These are phyloP conservation scores for Panaeolus cyanescens DNA, from an alignment of 768 basidiomycete genomes.

Conservation along the genomic window DNA sequence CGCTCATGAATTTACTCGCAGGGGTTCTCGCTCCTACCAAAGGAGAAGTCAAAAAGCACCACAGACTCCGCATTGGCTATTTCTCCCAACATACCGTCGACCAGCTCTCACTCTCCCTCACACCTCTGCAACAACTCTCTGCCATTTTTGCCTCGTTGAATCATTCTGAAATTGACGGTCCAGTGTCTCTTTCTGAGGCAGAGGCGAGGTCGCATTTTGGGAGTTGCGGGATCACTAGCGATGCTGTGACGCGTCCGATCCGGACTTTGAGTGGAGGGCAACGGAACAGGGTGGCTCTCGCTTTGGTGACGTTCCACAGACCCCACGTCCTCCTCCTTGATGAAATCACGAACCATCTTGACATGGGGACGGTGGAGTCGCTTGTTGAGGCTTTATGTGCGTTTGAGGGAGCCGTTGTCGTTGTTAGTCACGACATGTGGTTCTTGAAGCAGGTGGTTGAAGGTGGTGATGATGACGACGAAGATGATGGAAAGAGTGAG, in stretches of 20 bases:
- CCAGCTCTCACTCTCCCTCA: slow-evolving; percentile 35
- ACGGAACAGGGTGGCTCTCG: slow-evolving; percentile 61
- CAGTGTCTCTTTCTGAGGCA: slow-evolving; percentile 24
- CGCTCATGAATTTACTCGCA: slow-evolving; percentile 49
- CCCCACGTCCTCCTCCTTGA: slow-evolving; percentile 58
- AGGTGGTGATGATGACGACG: slow-evolving; percentile 23
- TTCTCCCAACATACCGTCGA: slow-evolving; percentile 68
- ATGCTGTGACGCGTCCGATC: slow-evolving; percentile 39
- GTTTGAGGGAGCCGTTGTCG: slow-evolving; percentile 56
- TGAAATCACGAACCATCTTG: slow-evolving; percentile 74
- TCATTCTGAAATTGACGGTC: slow-evolving; percentile 28
- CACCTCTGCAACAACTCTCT: slow-evolving; percentile 28
- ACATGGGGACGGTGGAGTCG: slow-evolving; percentile 58
- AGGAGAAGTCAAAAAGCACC: slow-evolving; percentile 55
- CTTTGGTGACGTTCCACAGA: slow-evolving; percentile 50
- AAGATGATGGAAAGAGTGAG: slow-evolving; percentile 16
- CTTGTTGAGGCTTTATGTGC: slow-evolving; percentile 51
- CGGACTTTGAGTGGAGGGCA: slow-evolving; percentile 54
- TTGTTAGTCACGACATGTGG: slow-evolving; percentile 66
- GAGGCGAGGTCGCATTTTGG: slow-evolving; percentile 39
- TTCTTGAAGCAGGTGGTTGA: slow-evolving; percentile 35
- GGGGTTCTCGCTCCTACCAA: slow-evolving; percentile 40
- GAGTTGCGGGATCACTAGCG: slow-evolving; percentile 43
- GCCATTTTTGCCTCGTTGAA: slow-evolving; percentile 25
- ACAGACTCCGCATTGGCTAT: slow-evolving; percentile 55